Conservation (phyloP, 2,329 filamentous ascomycete genomes). For the Apiospora koreana region DNA sequence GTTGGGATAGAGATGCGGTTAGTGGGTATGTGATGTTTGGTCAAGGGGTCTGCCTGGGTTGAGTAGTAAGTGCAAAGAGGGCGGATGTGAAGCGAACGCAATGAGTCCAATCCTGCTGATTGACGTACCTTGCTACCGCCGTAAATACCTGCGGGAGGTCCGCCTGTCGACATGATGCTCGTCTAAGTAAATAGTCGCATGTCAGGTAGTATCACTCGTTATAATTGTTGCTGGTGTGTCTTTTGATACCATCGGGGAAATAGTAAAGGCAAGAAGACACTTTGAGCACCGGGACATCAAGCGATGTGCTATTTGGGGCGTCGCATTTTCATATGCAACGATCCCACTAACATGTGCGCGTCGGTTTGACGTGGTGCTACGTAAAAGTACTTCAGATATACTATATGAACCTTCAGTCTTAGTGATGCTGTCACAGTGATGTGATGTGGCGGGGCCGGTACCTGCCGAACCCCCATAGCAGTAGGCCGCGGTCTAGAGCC, state of each 20-base stretch:
- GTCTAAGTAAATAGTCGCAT: background rate
- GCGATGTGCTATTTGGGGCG: background rate
- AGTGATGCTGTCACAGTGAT: background rate
- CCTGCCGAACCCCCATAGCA: background rate
- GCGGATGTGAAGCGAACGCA: no score
- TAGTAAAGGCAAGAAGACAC: background rate
- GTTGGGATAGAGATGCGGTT: background rate
- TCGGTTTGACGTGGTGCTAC: background rate
- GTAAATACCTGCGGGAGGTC: background rate
- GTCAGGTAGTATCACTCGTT: background rate
- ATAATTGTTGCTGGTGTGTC: no score
- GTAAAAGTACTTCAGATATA: no score
- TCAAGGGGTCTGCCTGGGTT: background rate
- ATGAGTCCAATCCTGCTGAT: no score
- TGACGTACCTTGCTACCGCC: background rate
- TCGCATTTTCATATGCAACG: background rate
- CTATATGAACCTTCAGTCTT: background rate
- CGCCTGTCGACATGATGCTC: background rate
- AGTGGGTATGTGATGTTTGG: background rate
- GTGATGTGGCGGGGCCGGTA: background rate
- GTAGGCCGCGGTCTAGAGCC: no score
- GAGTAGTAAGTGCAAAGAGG: background rate
- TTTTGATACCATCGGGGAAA: background rate
- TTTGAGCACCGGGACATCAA: background rate
- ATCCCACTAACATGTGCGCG: background rate